Evolutionary conservation across 495 filamentous ascomycete genomes (phyloP), one percentile per base, ranked within the genome.

Genomic region (Trichoderma asperelloides): DNA sequence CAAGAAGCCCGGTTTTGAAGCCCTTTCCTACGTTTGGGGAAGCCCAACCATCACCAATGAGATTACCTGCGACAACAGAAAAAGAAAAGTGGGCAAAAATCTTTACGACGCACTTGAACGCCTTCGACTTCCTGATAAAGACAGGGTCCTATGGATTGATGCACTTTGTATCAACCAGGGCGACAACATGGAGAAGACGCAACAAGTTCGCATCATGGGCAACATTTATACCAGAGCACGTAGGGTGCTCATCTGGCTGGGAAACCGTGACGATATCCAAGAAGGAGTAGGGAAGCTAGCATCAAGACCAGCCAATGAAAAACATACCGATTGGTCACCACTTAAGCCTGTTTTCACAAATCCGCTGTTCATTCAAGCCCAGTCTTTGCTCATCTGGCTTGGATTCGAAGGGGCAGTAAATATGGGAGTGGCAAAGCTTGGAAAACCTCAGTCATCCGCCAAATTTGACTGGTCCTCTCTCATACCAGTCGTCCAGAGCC

Each of bases 121-220:
- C 0, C 47, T 51, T 1, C 47, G 47, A 51, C n/a, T 21, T 23
- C 18, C 16, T 3, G 18, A 51, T 7, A 8, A 3, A n/a, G 60
- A 63, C 4, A 63, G 37, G 60, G 3, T 40, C 11, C n/a, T 65
- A 16, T 65, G 30, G 33, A 45, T 65, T 43, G 63, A 65, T 25
- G 30, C 33, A 12, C 28, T 65, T 21, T 65, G 63, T 25, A 65
- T 65, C 39, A 65, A 65, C 37, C 63, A 65, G 33, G 37, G 43
- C 23, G 43, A 55, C 43, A 60, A 66, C 13, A 16, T 16, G 12
- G 65, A 66, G 21, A 66, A 66, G 51, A 33, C 16, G 18, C 23
- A 57, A 3, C 43, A 55, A 25, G 45, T 62, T 27, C 25, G n/a
- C 2, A 30, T 40, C 16, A 51, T 66, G 65, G 28, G 28, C 65